These are phyloP conservation scores for Penicillium egyptiacum DNA, from an alignment of 495 filamentous ascomycete genomes.

Conservation along the genomic window DNA sequence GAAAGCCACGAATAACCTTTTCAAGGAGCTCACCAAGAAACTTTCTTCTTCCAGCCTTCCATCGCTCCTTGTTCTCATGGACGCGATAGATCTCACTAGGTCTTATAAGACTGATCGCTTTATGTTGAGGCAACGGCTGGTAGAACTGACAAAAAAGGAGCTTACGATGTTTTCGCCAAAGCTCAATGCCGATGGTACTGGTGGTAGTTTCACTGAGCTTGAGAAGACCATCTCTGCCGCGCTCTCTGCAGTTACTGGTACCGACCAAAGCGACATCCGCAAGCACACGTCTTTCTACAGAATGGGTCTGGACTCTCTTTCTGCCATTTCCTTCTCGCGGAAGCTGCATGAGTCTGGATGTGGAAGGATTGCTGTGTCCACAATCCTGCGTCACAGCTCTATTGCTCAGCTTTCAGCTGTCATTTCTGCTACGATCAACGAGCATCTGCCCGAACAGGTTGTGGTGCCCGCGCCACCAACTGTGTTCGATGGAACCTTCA, in stretches of 20 bases:
- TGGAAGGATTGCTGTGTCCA: slow-evolving; percentile 55
- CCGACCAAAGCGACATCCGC: slow-evolving; percentile 43
- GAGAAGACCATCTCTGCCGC: slow-evolving; percentile 49
- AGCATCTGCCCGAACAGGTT: slow-evolving; percentile 3
- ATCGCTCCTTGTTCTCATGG: slow-evolving; percentile 63
- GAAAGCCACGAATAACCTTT: slow-evolving; percentile 37
- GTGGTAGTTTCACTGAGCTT: slow-evolving; percentile 35
- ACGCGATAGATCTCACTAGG: slow-evolving; percentile 59
- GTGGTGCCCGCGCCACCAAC: background rate
- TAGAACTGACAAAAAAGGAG: slow-evolving; percentile 20
- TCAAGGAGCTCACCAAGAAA: slow-evolving; percentile 36
- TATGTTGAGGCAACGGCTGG: slow-evolving; percentile 36
- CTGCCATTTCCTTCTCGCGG: slow-evolving; percentile 66
- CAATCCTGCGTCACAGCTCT: slow-evolving; percentile 61
- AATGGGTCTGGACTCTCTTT: slow-evolving; percentile 79
- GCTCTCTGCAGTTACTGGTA: slow-evolving; percentile 50
- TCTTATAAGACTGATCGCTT: slow-evolving; percentile 64
- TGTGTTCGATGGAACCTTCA: slow-evolving; percentile 17
- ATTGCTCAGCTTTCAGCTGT: slow-evolving; percentile 53
- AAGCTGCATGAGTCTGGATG: slow-evolving; percentile 43
- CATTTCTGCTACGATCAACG: slow-evolving; percentile 20
- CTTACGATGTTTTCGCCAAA: slow-evolving; percentile 31
- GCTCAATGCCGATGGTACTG: slow-evolving; percentile 7
- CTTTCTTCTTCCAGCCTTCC: slow-evolving; percentile 72
- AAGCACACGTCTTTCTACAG: slow-evolving; percentile 57